These are phyloP conservation scores for Microstroma glucosiphilum DNA, from an alignment of 1,284 basidiomycete species.

Conservation along the genomic window DNA sequence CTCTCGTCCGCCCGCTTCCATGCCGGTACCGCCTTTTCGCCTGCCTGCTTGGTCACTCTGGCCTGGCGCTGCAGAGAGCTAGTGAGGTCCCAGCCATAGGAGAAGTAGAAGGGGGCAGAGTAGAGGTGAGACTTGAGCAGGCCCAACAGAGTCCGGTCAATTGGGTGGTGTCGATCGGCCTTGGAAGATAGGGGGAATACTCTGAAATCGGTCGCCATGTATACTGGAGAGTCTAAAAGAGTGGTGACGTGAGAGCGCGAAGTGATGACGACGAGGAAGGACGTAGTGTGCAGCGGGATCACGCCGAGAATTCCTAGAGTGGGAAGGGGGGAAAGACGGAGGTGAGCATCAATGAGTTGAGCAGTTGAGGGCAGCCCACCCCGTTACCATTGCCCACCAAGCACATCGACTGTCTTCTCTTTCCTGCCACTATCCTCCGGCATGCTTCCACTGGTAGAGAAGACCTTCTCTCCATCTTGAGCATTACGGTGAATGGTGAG, in stretches of 20 bases:
- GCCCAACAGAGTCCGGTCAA: conserved; percentile 79
- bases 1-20: conserved; percentile 72
- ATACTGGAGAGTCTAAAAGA: conserved; percentile 71
- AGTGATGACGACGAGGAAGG: conserved; percentile 86
- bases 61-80: conserved; percentile 75
- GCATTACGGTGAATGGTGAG: conserved; percentile 5
- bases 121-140: conserved; percentile 80
- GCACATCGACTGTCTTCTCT: too few species aligned
- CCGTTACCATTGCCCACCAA: too few species aligned
- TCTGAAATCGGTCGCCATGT: conserved; percentile 82
- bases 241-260: conserved; percentile 71
- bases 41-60: not conserved
- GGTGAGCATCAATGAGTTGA: too few species aligned
- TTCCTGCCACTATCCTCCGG: too few species aligned
- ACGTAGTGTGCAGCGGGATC: conserved; percentile 52
- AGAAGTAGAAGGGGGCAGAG: conserved; percentile 76
- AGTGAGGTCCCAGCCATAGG: conserved; percentile 86
- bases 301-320: conserved; percentile 35
- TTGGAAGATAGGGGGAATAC: conserved; percentile 72
- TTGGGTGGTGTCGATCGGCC: conserved; percentile 64
- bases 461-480: too few species aligned
- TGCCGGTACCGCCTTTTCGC: not conserved
- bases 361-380: too few species aligned
- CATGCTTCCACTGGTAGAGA: too few species aligned
- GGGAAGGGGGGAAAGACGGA: not conserved